Evolutionary conservation across 371 early-diverging fungal species (phyloP), one percentile per base, ranked within the genome.

Genomic region (Mucor velutinosus): DNA sequence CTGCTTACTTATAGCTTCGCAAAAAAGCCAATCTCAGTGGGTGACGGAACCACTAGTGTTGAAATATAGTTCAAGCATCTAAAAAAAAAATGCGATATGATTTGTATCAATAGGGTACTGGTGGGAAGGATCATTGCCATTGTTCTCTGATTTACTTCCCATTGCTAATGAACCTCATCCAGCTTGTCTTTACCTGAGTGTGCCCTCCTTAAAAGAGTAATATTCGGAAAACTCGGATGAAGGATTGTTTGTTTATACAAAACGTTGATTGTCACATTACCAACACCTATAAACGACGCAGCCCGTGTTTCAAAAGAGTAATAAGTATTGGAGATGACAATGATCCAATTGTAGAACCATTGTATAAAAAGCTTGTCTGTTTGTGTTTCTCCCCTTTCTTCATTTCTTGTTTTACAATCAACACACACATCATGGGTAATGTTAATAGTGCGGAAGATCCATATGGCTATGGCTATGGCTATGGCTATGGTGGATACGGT

Each of bases 251-350:
- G 62, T 62, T 62, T 62, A 35, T 33, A 51, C 37, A 23, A 41
- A n/a, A 32, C 62, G 15, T 33, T 25, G 21, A 57, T 32, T 62
- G 62, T 62, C 62, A 62, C 62, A 45, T 51, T 62, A 21, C 47
- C 53, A 25, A 53, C 3, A 53, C 15, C 53, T 25, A 53, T 19
- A 60, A 41, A 10, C 39, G 29, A 45, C 62, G 37, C 53, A 53
- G 62, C 62, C 53, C 35, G 51, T 17, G 30, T 57, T 57, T 32
- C 33, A 32, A 57, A 57, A 33, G 62, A 32, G 62, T 53, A 53
- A 27, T 27, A 27, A 14, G 27, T 53, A 53, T 53, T 53, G 53
- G 53, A 53, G 47, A 23, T 19, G 39, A 59, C 59, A 59, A 59
- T 37, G 59, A 37, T 8, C 33, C 30, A 29, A 32, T 19, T 57